Base-by-base conservation (phyloP, 257 asterid species). In the Capsicum pubescens region DNA sequence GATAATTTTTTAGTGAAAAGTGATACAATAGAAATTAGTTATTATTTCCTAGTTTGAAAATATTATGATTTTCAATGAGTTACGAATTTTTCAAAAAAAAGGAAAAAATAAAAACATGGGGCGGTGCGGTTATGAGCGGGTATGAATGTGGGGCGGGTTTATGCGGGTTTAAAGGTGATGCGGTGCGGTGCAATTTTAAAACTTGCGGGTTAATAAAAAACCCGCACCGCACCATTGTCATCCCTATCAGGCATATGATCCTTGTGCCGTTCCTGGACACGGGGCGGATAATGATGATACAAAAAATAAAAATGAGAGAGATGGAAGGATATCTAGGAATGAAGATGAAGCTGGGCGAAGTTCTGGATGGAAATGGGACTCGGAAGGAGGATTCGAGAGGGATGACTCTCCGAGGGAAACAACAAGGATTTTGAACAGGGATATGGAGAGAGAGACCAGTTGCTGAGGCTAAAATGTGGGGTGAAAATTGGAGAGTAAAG, bases 381-480 rank as follows among this genome's bases (percentile, higher is more conserved):
- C 87, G 71, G 99, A 95, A 81, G 97, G 63, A 57, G 63, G 94
- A 8, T 90, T 91, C 0, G 97, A 95, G 88, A 93, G 85, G 83
- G 98, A 94, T 13, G 97, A 94, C 50, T 93, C 97, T 52, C 97
- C 97, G 0, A 87, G 87, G 84, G 97, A 95, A 85, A 91, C 93
- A 2, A 92, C 89, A 0, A 92, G 87, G 86, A 90, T 85, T 88
- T 79, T 93, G 59, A 93, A 91, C 87, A 87, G 94, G 82, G 98
- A 92, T 78, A 74, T 91, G 77, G 98, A 94, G 48, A 89, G 98
- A 94, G 86, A 89, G 99, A 6, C 98, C 99, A 3, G 98, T 94
- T 16, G 98, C 99, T 0, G 99, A 95, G 86, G 99, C 98, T 12
- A 95, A 95, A 86, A 92, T 94, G 97, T 95, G 99, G 99, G 99